Evolutionary conservation across 768 basidiomycete species (phyloP), one percentile per base, ranked within the genome.

Genomic region (Collybiopsis luxurians): DNA sequence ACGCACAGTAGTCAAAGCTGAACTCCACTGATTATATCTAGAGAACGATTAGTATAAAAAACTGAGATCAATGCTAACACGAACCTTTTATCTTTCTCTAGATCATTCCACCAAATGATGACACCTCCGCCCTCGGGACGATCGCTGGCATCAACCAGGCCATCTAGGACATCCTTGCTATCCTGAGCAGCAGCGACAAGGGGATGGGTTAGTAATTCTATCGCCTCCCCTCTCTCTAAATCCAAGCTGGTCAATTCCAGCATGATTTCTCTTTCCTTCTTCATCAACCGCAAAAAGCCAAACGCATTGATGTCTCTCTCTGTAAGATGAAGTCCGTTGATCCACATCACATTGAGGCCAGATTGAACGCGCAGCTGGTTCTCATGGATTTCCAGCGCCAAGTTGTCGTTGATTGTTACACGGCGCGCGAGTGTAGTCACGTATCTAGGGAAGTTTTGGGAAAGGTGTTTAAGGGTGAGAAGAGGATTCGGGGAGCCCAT

Each of bases 61-160:
- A 23, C 13, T 50, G 45, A 15, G 26, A 4, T 4, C 31, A 1
- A 36, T 17, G 51, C n/a, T 21, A 40, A 61, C 59, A 17, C 53
- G 57, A 30, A 38, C 1, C 85, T 77, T 39, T 72, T 75, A 69
- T 98, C 97, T 60, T 83, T 89, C 73, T 92, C 88, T 19, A 98
- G 71, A 66, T 99, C 87, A 69, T 98, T 99, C 87, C 89, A 90
- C 84, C 91, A 98, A 0, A 86, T 66, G 38, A 95, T 79, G 3
- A 89, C 78, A 34, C 73, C 78, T 0, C 87, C 92, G 1, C 82
- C 92, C 67, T 99, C 97, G 2, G 67, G 64, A 17, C 91, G 76
- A 70, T 99, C 96, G 57, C 90, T 93, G 1, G 94, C 89, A 69
- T 98, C 97, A 56, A 96, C 88, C n/a, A 97, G 61, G 0, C 87